phyloP scores from a whole-genome alignment of 495 filamentous ascomycete genomes.

The Penicillium samsonianum region DNA sequence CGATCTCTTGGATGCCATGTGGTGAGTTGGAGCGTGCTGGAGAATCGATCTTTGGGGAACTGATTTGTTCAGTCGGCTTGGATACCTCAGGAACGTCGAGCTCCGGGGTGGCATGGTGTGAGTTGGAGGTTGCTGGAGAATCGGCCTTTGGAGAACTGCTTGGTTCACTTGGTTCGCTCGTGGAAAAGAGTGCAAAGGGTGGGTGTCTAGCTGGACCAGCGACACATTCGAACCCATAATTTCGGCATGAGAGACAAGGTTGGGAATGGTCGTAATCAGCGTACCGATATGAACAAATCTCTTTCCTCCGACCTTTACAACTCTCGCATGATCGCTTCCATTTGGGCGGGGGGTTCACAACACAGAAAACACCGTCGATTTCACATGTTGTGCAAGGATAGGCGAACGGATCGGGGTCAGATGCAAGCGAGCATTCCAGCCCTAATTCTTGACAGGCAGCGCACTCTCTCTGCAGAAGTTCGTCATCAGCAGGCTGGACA shows the following conservation, averaged over 20 bases:
- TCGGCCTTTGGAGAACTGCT: not conserved
- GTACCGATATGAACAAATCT: constrained; percentile 2
- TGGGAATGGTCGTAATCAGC: constrained; percentile 7
- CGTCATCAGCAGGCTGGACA: not conserved
- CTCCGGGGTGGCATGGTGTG: not conserved
- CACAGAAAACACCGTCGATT: not conserved
- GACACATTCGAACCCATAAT: constrained; percentile 7
- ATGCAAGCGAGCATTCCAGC: not conserved
- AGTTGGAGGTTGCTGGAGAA: not conserved
- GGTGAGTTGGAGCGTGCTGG: not conserved
- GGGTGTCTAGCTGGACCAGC: constrained; percentile 5
- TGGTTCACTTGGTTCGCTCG: not conserved
- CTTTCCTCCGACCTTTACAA: not conserved
- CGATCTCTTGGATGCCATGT: not conserved
- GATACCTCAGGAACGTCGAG: not conserved
- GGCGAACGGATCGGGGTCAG: not conserved
- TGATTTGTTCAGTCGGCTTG: not conserved
- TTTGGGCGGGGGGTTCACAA: constrained; percentile 2
- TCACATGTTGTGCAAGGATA: constrained; percentile 9
- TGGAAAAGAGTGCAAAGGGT: not conserved
- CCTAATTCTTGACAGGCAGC: not conserved
- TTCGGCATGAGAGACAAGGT: constrained; percentile 3
- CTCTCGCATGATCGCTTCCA: constrained; percentile 11
- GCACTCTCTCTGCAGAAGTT: not conserved
- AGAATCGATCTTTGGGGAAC: not conserved